These are phyloP conservation scores for Mycena sanguinolenta DNA, from an alignment of 768 basidiomycete species.

Conservation along the genomic window DNA sequence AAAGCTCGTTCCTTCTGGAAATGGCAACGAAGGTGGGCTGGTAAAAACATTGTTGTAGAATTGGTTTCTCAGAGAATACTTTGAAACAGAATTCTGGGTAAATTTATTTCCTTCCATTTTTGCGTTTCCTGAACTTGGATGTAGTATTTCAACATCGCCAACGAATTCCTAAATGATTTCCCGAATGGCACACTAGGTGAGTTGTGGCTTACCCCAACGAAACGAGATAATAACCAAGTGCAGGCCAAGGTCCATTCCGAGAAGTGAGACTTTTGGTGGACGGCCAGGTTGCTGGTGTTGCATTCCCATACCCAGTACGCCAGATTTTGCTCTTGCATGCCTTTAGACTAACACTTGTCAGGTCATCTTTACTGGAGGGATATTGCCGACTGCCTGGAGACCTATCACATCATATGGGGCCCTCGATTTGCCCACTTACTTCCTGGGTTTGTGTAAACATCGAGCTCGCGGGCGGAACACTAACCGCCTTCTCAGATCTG, in stretches of 20 bases:
- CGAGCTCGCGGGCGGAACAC: not conserved
- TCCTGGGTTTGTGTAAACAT: slow-evolving; percentile 49
- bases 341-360: not conserved
- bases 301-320: slow-evolving; percentile 61
- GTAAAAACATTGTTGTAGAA: not conserved
- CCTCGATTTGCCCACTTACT: slow-evolving; percentile 82
- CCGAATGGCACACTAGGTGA: slow-evolving; percentile 55
- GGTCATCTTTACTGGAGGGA: slow-evolving; percentile 81
- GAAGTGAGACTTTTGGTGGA: slow-evolving; percentile 64
- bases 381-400: slow-evolving; percentile 78
- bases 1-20: slow-evolving; percentile 75
- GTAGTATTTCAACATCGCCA: slow-evolving; percentile 78
- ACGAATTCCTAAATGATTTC: slow-evolving; percentile 65
- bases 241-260: slow-evolving; percentile 63
- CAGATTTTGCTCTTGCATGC: not conserved
- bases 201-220: not conserved
- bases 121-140: not conserved
- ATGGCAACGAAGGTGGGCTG: slow-evolving; percentile 52
- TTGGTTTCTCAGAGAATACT: not conserved
- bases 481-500: slow-evolving; percentile 57
- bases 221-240: not conserved
- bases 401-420: slow-evolving; percentile 81
- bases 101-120: slow-evolving; percentile 2
- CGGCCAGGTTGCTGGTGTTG: slow-evolving; percentile 60
- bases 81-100: slow-evolving; percentile 78